These are phyloP conservation scores for Globomyces pollinis-pini DNA, from an alignment of 192 early-diverging fungal genomes.

Conservation along the genomic window DNA sequence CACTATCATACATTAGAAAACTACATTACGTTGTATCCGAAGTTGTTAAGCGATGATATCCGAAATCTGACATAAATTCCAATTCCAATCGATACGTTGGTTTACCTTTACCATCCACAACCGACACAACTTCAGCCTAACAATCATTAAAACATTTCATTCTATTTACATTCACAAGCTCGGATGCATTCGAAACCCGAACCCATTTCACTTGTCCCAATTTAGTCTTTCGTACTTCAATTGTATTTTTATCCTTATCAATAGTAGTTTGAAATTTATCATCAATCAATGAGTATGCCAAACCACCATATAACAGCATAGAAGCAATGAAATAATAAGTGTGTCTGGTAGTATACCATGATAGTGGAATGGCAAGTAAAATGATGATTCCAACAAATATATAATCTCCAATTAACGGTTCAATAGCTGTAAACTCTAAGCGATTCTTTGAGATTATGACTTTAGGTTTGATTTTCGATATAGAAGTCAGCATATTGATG, in stretches of 20 bases:
- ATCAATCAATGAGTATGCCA: conserved; percentile 10
- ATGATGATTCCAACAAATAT: not conserved
- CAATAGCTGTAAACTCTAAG: not conserved
- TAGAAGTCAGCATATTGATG: too few species aligned
- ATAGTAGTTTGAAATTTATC: conserved; percentile 15
- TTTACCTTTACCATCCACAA: not conserved
- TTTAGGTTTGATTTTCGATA: conserved; percentile 5
- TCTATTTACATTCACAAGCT: conserved; percentile 8
- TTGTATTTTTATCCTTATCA: conserved; percentile 17
- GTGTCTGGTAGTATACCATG: not conserved
- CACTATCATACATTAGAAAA: too few species aligned
- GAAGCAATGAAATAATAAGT: not conserved
- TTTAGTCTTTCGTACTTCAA: conserved; percentile 16
- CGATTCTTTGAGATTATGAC: not conserved
- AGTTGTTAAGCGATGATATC: conserved; percentile 19
- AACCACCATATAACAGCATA: not conserved
- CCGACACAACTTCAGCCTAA: not conserved
- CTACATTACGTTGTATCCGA: conserved; percentile 19
- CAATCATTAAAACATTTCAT: too few species aligned
- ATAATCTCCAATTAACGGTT: not conserved
- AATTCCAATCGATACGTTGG: conserved; percentile 10
- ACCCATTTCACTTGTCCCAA: conserved; percentile 12
- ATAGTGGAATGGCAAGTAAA: not conserved
- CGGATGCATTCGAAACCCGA: conserved; percentile 16
- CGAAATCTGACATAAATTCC: conserved; percentile 24